Conservation (phyloP, 768 basidiomycete genomes). For the Auricularia sp. region DNA sequence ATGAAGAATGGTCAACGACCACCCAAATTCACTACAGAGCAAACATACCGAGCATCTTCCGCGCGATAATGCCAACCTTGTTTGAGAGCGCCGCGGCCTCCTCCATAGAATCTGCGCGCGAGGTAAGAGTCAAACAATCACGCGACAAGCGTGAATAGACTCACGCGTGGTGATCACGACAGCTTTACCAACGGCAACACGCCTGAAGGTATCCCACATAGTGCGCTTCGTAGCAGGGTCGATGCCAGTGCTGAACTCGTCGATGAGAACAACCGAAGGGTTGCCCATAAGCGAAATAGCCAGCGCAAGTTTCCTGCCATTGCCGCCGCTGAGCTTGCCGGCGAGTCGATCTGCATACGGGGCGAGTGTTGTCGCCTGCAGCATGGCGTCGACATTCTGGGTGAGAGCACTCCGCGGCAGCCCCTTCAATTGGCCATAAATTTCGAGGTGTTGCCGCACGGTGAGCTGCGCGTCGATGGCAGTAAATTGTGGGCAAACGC, state of each 20-base stretch:
- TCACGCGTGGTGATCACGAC: slow-evolving; percentile 62
- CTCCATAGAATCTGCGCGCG: slow-evolving; percentile 61
- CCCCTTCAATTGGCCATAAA: slow-evolving; percentile 70
- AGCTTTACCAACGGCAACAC: slow-evolving; percentile 56
- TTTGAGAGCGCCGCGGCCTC: slow-evolving; percentile 70
- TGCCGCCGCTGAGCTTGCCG: slow-evolving; percentile 67
- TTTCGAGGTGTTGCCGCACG: slow-evolving; percentile 61
- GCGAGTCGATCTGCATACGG: slow-evolving; percentile 62
- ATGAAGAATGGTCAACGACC: slow-evolving; percentile 3
- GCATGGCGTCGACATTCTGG: slow-evolving; percentile 43
- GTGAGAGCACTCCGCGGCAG: slow-evolving; percentile 36
- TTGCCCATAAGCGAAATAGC: slow-evolving; percentile 76
- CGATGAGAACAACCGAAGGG: slow-evolving; percentile 66
- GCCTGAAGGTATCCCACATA: slow-evolving; percentile 67
- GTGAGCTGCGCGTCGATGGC: slow-evolving; percentile 72
- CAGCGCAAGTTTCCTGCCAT: slow-evolving; percentile 64
- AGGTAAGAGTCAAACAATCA: neutral
- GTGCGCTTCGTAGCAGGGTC: slow-evolving; percentile 78
- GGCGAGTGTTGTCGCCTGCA: slow-evolving; percentile 47
- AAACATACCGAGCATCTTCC: slow-evolving; percentile 50
- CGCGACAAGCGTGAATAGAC: slow-evolving; percentile 15
- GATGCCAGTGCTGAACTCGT: slow-evolving; percentile 76
- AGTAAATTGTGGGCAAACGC: slow-evolving; percentile 78
- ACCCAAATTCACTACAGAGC: neutral
- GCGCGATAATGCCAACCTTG: slow-evolving; percentile 68